Conservation (phyloP, 2,329 filamentous ascomycete species). For the Epichloe typhina region DNA sequence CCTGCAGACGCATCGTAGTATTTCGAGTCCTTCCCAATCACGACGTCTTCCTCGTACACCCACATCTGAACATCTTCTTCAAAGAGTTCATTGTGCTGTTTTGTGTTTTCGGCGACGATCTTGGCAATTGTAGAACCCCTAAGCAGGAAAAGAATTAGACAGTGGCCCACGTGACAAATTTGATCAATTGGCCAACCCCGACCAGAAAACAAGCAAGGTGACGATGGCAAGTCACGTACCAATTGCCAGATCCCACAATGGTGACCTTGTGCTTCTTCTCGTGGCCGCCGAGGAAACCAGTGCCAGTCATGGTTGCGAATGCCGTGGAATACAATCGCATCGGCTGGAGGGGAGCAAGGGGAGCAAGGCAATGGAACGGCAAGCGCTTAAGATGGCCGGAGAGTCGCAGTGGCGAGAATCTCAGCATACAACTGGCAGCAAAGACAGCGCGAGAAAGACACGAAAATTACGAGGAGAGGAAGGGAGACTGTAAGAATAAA, state of each 20-base stretch:
- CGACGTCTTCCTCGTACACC: slow-evolving; percentile 91
- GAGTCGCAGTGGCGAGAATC: background rate
- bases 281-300: slow-evolving; percentile 30
- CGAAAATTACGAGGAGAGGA: background rate
- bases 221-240: slow-evolving; percentile 38
- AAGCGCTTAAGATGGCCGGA: background rate
- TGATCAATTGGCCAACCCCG: too few relatives aligned
- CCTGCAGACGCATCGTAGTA: slow-evolving; percentile 54
- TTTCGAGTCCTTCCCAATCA: slow-evolving; percentile 55
- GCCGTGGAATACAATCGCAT: slow-evolving; percentile 2
- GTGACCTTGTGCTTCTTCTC: slow-evolving; percentile 82
- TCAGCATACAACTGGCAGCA: slow-evolving; percentile 2
- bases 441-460: background rate
- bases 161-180: background rate
- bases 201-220: background rate
- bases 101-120: slow-evolving; percentile 87
- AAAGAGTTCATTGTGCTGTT: slow-evolving; percentile 64
- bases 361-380: background rate
- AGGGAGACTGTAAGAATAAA: slow-evolving; percentile 1
- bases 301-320: slow-evolving; percentile 19
- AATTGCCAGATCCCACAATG: slow-evolving; percentile 91
- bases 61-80: slow-evolving; percentile 93
- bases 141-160: background rate
- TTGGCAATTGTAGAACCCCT: slow-evolving; percentile 97
- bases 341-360: background rate